phyloP scores from a whole-genome alignment of 2,329 filamentous ascomycete species.

The Colletotrichum abscissum region DNA sequence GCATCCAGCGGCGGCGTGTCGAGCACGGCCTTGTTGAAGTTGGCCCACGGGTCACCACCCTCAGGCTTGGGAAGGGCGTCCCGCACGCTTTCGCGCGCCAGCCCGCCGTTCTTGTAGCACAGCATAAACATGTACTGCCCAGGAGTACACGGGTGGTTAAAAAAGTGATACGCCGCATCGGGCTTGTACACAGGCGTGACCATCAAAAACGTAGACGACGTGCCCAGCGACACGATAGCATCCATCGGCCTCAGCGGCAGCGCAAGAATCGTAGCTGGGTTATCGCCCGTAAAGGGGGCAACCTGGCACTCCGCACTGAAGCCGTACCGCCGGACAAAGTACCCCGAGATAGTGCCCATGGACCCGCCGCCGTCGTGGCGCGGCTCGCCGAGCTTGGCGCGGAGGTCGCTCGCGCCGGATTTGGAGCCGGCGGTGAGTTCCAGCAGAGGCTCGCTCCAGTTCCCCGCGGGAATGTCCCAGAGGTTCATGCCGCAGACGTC shows the following conservation, averaged over 20 bases:
- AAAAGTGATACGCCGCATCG: constrained; percentile 93
- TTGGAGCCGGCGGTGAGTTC: constrained; percentile 75
- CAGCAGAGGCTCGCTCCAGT: constrained; percentile 81
- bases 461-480: constrained; percentile 84
- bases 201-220: constrained; percentile 98
- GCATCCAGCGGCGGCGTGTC: constrained; percentile 77
- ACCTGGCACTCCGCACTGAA: constrained; percentile 82
- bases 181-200: constrained; percentile 92
- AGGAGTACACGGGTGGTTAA: constrained; percentile 93
- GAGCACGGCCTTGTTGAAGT: constrained; percentile 81
- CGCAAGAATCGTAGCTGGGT: constrained; percentile 93
- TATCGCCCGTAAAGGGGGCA: constrained; percentile 93
- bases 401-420: constrained; percentile 70
- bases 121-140: constrained; percentile 99
- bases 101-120: constrained; percentile 98
- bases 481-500: constrained; percentile 98
- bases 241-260: constrained; percentile 88
- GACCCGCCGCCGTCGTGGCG: constrained; percentile 82
- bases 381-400: constrained; percentile 82
- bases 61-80: constrained; percentile 76
- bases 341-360: constrained; percentile 79
- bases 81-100: constrained; percentile 90
- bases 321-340: constrained; percentile 83
- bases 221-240: constrained; percentile 94
- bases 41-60: constrained; percentile 73